Evolutionary conservation across 495 filamentous ascomycete genomes (phyloP).

Genomic region (Emericellopsis terricola): DNA sequence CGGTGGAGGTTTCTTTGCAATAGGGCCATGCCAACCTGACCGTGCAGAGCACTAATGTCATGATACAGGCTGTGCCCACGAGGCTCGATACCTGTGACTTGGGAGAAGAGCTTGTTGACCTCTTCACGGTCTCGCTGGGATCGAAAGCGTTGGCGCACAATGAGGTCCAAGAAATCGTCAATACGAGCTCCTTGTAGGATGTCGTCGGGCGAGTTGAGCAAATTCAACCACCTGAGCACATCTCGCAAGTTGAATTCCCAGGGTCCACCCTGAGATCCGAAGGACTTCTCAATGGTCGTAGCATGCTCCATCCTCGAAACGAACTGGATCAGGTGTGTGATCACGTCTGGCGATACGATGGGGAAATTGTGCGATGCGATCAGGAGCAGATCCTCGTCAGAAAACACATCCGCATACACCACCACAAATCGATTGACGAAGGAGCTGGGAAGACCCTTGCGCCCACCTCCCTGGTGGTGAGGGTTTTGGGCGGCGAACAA

Average conservation of each 20-base stretch:
- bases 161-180: conserved; percentile 57
- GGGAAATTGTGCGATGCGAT: conserved; percentile 71
- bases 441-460: conserved; percentile 87
- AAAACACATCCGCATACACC: conserved; percentile 85
- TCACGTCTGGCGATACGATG: conserved; percentile 30
- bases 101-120: conserved; percentile 41
- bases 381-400: conserved; percentile 54
- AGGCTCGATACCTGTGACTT: conserved; percentile 15
- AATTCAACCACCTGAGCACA: conserved; percentile 69
- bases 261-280: conserved; percentile 70
- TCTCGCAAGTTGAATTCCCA: conserved; percentile 98
- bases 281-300: conserved; percentile 41
- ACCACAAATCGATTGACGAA: conserved; percentile 98
- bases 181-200: conserved; percentile 33
- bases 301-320: conserved; percentile 59
- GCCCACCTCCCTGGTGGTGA: conserved; percentile 87
- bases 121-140: conserved; percentile 42
- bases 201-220: conserved; percentile 39
- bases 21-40: conserved; percentile 63
- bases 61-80: conserved; percentile 45
- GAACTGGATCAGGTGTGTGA: conserved; percentile 53
- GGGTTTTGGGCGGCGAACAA: conserved; percentile 97
- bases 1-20: conserved; percentile 39
- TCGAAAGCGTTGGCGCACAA: conserved; percentile 81
- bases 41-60: conserved; percentile 25